phyloP scores from a whole-genome alignment of 1,284 basidiomycete species.

The Paramarasmius palmivorus region DNA sequence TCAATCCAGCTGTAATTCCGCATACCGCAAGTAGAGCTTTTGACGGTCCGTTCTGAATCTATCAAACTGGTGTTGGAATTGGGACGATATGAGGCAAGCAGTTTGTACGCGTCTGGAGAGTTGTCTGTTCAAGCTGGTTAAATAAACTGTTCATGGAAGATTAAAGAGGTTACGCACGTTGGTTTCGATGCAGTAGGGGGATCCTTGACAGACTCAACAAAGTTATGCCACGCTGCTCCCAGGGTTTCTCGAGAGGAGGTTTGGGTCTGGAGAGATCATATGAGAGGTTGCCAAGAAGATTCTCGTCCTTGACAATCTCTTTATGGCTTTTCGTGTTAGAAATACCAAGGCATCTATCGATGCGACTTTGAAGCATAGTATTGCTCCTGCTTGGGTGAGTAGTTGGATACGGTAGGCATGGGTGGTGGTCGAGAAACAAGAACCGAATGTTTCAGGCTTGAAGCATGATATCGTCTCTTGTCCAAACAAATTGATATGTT shows the following conservation, averaged over 20 bases:
- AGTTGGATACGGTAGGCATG: conserved; percentile 17
- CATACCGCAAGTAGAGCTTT: conserved; percentile 26
- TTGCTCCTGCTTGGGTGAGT: conserved; percentile 21
- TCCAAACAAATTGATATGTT: too few relatives aligned
- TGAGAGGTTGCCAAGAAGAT: conserved; percentile 18
- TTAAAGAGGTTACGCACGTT: conserved; percentile 8
- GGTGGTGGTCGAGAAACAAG: background rate
- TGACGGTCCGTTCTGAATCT: conserved; percentile 22
- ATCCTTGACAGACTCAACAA: conserved; percentile 26
- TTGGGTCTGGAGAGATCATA: conserved; percentile 13
- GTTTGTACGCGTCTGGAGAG: conserved; percentile 29
- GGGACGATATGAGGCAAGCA: conserved; percentile 29
- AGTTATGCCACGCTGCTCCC: conserved; percentile 24
- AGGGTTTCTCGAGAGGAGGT: conserved; percentile 22
- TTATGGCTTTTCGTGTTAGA: conserved; percentile 27
- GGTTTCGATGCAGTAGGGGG: conserved; percentile 20
- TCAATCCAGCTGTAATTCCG: conserved; percentile 29
- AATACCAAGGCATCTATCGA: conserved; percentile 21
- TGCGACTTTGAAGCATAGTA: conserved; percentile 14
- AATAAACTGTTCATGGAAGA: background rate
- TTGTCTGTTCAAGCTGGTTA: conserved; percentile 13
- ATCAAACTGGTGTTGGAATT: conserved; percentile 10
- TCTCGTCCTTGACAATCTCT: conserved; percentile 27
- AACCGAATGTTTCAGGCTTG: too few relatives aligned
- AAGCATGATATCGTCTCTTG: too few relatives aligned